These are phyloP conservation scores for Ophiostoma fasciatum DNA, from an alignment of 2,329 filamentous ascomycete genomes.

Conservation along the genomic window DNA sequence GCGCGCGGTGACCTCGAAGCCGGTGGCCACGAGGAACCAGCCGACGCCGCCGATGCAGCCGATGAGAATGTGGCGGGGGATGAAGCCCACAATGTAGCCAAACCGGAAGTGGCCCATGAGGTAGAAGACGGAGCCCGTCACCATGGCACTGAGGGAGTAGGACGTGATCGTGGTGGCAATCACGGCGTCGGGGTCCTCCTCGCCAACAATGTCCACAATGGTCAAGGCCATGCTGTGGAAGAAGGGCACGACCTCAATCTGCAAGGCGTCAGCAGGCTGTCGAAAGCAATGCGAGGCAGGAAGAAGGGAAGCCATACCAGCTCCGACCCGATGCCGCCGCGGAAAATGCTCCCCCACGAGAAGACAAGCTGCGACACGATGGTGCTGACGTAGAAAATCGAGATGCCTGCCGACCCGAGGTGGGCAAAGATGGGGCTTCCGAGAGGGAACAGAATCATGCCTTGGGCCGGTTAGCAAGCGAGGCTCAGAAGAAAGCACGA, in stretches of 20 bases:
- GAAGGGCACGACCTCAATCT: constrained; percentile 96
- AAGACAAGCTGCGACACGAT: constrained; percentile 88
- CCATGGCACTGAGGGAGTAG: constrained; percentile 76
- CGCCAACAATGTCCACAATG: constrained; percentile 64
- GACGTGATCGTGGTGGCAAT: constrained; percentile 89
- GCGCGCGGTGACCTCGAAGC: constrained; percentile 82
- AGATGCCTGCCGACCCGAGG: constrained; percentile 85
- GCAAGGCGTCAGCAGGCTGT: background rate
- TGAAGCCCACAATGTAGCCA: constrained; percentile 90
- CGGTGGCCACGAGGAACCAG: constrained; percentile 84
- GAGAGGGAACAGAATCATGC: constrained; percentile 89
- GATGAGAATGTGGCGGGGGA: constrained; percentile 88
- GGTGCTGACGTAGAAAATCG: constrained; percentile 97
- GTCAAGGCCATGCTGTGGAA: constrained; percentile 97
- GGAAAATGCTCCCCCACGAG: constrained; percentile 76
- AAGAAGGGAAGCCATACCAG: constrained; percentile 45
- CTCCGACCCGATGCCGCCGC: constrained; percentile 83
- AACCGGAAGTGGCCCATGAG: constrained; percentile 75
- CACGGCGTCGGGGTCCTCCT: constrained; percentile 68
- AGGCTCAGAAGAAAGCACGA: background rate
- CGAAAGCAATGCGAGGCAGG: too few species aligned
- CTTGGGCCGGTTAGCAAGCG: constrained; percentile 20
- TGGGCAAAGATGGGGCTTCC: constrained; percentile 73
- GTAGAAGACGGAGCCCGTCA: constrained; percentile 87
- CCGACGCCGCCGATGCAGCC: constrained; percentile 96